Evolutionary conservation across 164 flowering plant genomes (phyloP).

Genomic region (Kalanchoe fedtschenkoi): DNA sequence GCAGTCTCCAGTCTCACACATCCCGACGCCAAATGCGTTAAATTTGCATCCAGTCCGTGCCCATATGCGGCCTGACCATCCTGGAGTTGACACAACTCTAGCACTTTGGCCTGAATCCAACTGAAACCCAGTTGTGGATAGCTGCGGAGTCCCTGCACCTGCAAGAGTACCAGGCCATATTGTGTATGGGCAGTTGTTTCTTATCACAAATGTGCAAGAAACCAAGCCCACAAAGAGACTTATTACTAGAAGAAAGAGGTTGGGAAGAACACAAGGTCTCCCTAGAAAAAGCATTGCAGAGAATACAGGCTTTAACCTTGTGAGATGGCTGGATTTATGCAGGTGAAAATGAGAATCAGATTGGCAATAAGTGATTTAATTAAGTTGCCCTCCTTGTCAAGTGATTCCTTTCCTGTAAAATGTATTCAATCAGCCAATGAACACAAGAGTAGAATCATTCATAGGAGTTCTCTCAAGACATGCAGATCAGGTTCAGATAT

Average conservation of each 20-base stretch:
- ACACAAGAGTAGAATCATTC: no score
- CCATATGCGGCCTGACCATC: slow-evolving; percentile 50
- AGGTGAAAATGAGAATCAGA: no score
- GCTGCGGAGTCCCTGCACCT: slow-evolving; percentile 21
- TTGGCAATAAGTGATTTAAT: not conserved
- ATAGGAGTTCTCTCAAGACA: no score
- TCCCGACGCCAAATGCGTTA: slow-evolving; percentile 19
- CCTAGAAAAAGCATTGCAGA: not conserved
- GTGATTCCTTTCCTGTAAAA: not conserved
- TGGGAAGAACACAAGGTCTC: not conserved
- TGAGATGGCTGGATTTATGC: no score
- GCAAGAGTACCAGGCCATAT: slow-evolving; percentile 38
- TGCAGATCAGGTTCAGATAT: no score
- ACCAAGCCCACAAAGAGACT: not conserved
- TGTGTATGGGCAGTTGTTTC: slow-evolving; percentile 59
- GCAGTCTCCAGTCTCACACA: slow-evolving; percentile 37
- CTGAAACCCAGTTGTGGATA: slow-evolving; percentile 24
- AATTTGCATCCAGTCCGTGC: slow-evolving; percentile 23
- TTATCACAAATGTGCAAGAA: slow-evolving; percentile 42
- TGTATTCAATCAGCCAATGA: no score
- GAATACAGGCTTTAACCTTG: no score
- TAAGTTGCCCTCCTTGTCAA: not conserved
- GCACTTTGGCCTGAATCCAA: slow-evolving; percentile 13
- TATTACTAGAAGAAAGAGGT: not conserved
- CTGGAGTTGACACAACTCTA: slow-evolving; percentile 13